Percentiles rank a stretch among this genome's conserved stretches.
Evolutionary conservation across 2,329 filamentous ascomycete genomes (phyloP).

Genomic region (Fusarium sororula): DNA sequence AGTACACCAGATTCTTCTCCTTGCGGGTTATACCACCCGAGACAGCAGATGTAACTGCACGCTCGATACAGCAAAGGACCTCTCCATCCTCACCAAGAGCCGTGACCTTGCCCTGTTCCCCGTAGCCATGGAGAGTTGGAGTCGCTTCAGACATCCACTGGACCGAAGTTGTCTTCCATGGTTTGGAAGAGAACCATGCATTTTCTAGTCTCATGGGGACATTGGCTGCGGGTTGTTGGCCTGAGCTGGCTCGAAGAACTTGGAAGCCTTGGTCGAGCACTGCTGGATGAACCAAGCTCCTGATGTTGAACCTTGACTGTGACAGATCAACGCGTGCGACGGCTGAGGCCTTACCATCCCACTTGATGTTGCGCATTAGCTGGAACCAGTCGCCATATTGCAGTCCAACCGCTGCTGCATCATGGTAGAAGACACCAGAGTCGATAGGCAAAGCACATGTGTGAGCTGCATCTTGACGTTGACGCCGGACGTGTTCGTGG

Average conservation of each 20-base stretch:
- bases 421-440: neutral
- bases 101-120: neutral
- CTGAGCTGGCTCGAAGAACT: neutral
- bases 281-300: neutral
- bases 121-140: neutral
- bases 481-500: neutral
- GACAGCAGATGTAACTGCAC: neutral
- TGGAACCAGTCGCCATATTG: constrained; percentile 2
- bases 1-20: neutral
- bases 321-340: neutral
- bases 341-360: neutral
- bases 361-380: neutral
- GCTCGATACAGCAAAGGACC: neutral
- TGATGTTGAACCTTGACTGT: neutral
- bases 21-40: neutral
- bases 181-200: neutral
- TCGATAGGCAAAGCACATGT: neutral
- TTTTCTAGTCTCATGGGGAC: neutral
- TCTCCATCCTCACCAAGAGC: neutral
- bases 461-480: neutral
- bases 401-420: neutral
- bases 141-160: neutral
- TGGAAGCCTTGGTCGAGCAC: constrained; percentile 1
- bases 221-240: neutral
- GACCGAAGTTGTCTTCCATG: neutral